Evolutionary conservation across 352 stramenopile species (phyloP).

Genomic region (Globisporangium recalcitrans): DNA sequence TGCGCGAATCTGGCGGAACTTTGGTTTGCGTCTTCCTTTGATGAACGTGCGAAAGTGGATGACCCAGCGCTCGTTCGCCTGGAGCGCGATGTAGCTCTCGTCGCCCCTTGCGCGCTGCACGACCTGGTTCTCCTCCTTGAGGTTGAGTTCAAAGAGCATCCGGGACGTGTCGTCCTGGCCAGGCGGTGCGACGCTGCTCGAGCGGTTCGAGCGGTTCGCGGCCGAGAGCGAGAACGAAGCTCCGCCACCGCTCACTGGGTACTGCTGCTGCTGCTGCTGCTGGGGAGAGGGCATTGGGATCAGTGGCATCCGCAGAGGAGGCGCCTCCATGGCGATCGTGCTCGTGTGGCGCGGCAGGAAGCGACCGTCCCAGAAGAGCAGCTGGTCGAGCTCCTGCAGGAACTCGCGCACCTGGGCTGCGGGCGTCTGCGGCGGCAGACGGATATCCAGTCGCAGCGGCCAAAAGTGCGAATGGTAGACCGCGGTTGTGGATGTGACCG

Average conservation of each 20-base stretch:
- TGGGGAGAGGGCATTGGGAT: background rate
- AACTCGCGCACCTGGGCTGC: conserved; percentile 41
- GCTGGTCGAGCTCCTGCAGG: conserved; percentile 54
- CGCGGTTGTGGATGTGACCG: conserved; percentile 43
- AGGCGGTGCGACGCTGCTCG: conserved; percentile 8
- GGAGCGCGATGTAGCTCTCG: conserved; percentile 44
- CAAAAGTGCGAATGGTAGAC: conserved; percentile 50
- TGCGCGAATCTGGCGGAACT: conserved; percentile 44
- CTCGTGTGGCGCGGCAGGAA: conserved; percentile 7
- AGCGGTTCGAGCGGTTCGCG: conserved; percentile 9
- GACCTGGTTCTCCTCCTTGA: conserved; percentile 41
- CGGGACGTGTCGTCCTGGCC: conserved; percentile 12
- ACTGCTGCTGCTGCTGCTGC: background rate
- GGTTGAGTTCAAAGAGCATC: conserved; percentile 43
- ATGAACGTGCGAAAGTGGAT: conserved; percentile 56
- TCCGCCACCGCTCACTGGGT: background rate
- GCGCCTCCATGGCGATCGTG: conserved; percentile 8
- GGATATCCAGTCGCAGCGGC: conserved; percentile 48
- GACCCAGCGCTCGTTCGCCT: conserved; percentile 42
- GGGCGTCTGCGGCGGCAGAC: conserved; percentile 29
- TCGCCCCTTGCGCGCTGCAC: conserved; percentile 45
- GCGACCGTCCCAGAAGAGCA: conserved; percentile 40
- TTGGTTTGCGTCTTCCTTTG: conserved; percentile 34
- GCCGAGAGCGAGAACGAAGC: background rate
- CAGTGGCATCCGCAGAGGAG: background rate